Base-by-base conservation (phyloP, 129 eudicot genomes). In the Scalesia atractyloides region DNA sequence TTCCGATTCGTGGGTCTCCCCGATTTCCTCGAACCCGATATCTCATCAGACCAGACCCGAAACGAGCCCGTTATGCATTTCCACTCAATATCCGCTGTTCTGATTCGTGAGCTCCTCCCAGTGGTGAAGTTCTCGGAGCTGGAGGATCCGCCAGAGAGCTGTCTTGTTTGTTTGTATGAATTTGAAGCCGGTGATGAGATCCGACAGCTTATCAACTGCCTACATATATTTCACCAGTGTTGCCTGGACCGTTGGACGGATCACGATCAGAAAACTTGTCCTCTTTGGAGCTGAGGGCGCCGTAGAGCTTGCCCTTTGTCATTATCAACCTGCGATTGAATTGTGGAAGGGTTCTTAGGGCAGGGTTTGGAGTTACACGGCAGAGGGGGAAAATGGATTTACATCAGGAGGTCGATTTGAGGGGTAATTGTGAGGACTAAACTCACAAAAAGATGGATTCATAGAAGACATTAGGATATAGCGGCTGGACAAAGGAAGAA, bases 191-290 rank as follows among this genome's bases (percentile, higher is more conserved):
- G 80, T 15, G 96, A 88, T 17, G 96, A 85, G 68, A 83, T 88
- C 76, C 80, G 96, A 73, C 69, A 75, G 54, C 65, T 88, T 63
- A 48, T 73, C 12, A 86, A 88, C 62, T 88, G 96, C 47, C 73
- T 72, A 10, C 96, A 88, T 43, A 74, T 88, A 13, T 88, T 85
- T 68, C 96, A 88, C 59, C 77, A 81, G 64, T 50, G 81, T n/a
- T 88, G 96, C 73, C 12, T 88, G 75, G 96, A 88, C 87, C 87
- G 91, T 71, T 88, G 96, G 91, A 88, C 86, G 91, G 96, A 88
- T 65, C 96, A 85, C 39, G 96, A 86, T 62, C 89, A 81, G 67
- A 77, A 78, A 62, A 85, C 96, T 0, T 88, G 96, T 60, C 96
- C 96, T 6, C 84, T 88, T 49, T 88, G 96, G n/a, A n/a, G n/a